Percentiles rank a stretch among this genome's conserved stretches.
Evolutionary conservation across 1,284 basidiomycete species (phyloP).

Genomic region (Boletellus deceptivus): DNA sequence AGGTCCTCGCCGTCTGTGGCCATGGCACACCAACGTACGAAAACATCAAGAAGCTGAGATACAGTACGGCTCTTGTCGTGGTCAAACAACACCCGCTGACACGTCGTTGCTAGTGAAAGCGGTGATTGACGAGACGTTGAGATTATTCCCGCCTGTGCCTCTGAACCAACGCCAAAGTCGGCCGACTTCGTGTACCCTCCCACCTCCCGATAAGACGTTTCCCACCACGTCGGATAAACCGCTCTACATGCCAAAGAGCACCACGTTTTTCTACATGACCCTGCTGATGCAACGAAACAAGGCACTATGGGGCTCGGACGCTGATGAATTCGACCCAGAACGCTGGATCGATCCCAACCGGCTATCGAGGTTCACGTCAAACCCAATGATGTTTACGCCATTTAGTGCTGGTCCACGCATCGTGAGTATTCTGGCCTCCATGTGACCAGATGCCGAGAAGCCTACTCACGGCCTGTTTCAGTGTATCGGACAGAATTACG

Average conservation of each 20-base stretch:
- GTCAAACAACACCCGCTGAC: conserved; percentile 5
- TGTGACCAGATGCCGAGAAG: conserved; percentile 12
- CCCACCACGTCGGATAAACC: conserved; percentile 35
- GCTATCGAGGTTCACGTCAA: conserved; percentile 46
- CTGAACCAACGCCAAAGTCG: conserved; percentile 62
- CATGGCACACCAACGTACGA: conserved; percentile 50
- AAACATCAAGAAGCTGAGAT: conserved; percentile 54
- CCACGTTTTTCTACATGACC: conserved; percentile 55
- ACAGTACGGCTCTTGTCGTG: conserved; percentile 44
- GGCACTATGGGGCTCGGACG: conserved; percentile 64
- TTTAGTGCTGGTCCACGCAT: conserved; percentile 66
- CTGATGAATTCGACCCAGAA: conserved; percentile 68
- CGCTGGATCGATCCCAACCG: conserved; percentile 61
- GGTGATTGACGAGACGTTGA: conserved; percentile 69
- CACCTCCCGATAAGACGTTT: conserved; percentile 49
- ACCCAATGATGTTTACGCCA: conserved; percentile 66
- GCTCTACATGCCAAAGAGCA: conserved; percentile 59
- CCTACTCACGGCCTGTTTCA: conserved; percentile 29
- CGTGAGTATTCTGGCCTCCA: conserved; percentile 31
- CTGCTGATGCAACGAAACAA: conserved; percentile 60
- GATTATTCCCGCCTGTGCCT: conserved; percentile 72
- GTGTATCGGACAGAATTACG: conserved; percentile 75
- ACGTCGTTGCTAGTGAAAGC: conserved; percentile 53
- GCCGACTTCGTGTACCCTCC: conserved; percentile 46
- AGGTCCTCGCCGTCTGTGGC: conserved; percentile 57